Conservation (phyloP, 768 basidiomycete genomes). For the Glaciozyma martinii region DNA sequence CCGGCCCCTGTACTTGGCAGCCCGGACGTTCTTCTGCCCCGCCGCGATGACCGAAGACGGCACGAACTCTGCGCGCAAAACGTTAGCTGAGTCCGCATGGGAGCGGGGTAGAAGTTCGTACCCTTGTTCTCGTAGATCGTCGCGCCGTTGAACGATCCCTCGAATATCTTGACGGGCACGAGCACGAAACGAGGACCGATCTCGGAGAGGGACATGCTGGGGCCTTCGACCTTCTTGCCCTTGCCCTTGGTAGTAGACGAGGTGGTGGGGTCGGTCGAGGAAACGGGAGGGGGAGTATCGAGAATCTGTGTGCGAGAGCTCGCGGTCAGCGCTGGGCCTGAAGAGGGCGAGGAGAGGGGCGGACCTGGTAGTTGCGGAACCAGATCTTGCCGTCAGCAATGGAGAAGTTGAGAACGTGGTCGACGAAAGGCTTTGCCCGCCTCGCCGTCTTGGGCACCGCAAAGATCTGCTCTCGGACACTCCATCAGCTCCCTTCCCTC, state of each 20-base stretch:
- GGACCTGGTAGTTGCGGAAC: constrained; percentile 97
- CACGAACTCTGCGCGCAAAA: constrained; percentile 66
- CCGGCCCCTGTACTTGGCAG: constrained; percentile 68
- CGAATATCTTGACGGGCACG: constrained; percentile 94
- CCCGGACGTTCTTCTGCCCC: constrained; percentile 58
- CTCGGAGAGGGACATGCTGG: constrained; percentile 80
- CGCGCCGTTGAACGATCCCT: constrained; percentile 90
- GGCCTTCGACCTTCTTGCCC: constrained; percentile 47
- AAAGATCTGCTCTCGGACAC: constrained; percentile 60
- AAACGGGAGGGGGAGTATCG: constrained; percentile 44
- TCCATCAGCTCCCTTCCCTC: background rate
- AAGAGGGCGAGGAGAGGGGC: background rate
- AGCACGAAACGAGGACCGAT: constrained; percentile 96
- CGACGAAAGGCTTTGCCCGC: constrained; percentile 90
- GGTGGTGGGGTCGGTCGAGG: constrained; percentile 13
- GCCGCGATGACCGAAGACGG: constrained; percentile 75
- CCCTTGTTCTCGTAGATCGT: constrained; percentile 94
- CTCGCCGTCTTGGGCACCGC: constrained; percentile 85
- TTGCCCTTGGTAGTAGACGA: constrained; percentile 64
- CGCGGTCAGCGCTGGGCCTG: background rate
- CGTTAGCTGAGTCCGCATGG: background rate
- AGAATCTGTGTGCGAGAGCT: constrained; percentile 54
- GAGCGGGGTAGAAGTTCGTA: constrained; percentile 39
- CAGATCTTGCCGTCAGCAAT: constrained; percentile 92
- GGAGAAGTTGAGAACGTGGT: constrained; percentile 94